A percentile compares a stretch with the other conserved stretches of the same genome.
These are phyloP conservation scores for Entomortierella chlamydospora DNA, from an alignment of 192 early-diverging fungal genomes.

Conservation along the genomic window DNA sequence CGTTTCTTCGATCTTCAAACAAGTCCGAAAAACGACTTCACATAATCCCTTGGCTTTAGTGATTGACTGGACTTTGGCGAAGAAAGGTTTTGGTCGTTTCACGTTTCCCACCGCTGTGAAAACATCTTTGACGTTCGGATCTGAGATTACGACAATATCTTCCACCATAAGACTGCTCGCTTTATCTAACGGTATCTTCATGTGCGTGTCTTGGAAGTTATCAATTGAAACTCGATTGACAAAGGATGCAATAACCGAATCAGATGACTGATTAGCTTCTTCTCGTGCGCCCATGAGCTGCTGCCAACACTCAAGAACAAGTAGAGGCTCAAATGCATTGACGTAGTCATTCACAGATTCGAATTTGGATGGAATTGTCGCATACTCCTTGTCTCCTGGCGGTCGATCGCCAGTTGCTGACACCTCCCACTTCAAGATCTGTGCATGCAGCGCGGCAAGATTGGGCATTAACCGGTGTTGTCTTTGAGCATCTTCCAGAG, in stretches of 20 bases:
- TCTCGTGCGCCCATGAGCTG: conserved; percentile 81
- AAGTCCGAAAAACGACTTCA: conserved; percentile 60
- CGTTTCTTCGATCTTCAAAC: conserved; percentile 56
- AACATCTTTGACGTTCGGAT: conserved; percentile 48
- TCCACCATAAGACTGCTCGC: conserved; percentile 64
- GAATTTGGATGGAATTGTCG: conserved; percentile 71
- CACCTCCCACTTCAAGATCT: conserved; percentile 72
- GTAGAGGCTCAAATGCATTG: conserved; percentile 79
- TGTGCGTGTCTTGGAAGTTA: conserved; percentile 79
- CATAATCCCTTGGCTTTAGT: conserved; percentile 56
- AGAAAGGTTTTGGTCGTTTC: conserved; percentile 49
- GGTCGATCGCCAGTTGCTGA: conserved; percentile 65
- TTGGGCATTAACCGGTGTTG: conserved; percentile 63
- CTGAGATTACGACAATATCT: conserved; percentile 74
- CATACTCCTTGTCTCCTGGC: conserved; percentile 53
- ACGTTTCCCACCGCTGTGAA: conserved; percentile 29
- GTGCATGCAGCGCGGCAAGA: conserved; percentile 66
- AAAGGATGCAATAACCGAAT: conserved; percentile 54
- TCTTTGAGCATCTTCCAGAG: conserved; percentile 54
- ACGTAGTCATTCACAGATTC: conserved; percentile 68
- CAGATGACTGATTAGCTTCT: conserved; percentile 64
- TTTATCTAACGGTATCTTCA: conserved; percentile 50
- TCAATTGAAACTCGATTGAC: conserved; percentile 73
- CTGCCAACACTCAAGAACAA: conserved; percentile 88
- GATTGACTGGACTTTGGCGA: conserved; percentile 67